Evolutionary conservation across 331 rosid genomes (phyloP).

Genomic region (Erythrophleum ivorense): DNA sequence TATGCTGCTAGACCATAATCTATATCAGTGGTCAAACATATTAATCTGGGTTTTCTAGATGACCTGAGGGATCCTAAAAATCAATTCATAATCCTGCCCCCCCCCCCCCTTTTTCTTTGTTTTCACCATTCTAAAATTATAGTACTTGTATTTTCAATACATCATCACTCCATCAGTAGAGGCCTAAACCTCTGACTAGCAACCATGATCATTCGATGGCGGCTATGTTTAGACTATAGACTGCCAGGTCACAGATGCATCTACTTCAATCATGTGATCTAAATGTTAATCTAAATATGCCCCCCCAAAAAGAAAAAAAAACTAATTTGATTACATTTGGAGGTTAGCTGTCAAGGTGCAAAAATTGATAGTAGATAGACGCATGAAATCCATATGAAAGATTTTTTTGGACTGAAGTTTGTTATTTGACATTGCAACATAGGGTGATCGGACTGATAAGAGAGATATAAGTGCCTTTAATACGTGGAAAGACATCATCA

Average conservation of each 20-base stretch:
- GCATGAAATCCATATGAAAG: constrained; percentile 23
- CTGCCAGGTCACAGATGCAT: not conserved
- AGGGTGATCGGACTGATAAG: constrained; percentile 98
- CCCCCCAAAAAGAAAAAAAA: no score
- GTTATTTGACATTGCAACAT: constrained; percentile 45
- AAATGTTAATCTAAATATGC: not conserved
- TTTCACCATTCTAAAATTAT: constrained; percentile 5
- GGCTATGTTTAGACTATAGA: not conserved
- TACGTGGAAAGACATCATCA: constrained; percentile 96
- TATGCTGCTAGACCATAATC: not conserved
- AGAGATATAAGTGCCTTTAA: constrained; percentile 87
- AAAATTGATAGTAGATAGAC: constrained; percentile 2
- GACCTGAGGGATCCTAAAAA: constrained; percentile 15
- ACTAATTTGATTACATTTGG: not conserved
- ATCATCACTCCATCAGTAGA: not conserved
- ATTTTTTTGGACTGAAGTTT: not conserved
- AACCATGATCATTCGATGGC: not conserved
- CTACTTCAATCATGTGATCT: not conserved
- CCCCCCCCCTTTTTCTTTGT: not conserved
- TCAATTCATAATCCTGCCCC: constrained; percentile 2
- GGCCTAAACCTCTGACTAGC: not conserved
- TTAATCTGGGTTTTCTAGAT: constrained; percentile 33
- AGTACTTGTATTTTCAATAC: not conserved
- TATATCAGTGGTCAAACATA: constrained; percentile 2
- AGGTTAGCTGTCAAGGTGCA: not conserved